Evolutionary conservation across 1,139 yeast genomes (phyloP).

Genomic region (Pichia sp.): DNA sequence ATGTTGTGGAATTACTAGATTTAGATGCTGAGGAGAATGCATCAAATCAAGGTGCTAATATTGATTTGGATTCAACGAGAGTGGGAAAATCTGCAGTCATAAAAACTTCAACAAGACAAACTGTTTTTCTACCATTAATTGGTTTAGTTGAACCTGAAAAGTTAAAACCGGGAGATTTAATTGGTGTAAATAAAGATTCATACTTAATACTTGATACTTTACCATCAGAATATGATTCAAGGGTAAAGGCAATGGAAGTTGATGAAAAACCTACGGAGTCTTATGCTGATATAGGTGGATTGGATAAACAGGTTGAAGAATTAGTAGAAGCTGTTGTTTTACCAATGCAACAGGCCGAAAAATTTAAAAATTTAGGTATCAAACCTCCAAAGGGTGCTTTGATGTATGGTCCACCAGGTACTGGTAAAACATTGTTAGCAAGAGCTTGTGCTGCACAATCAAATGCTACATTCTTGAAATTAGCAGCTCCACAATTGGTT

Average conservation of each 20-base stretch:
- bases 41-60: slow-evolving; percentile 88
- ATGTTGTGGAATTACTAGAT: slow-evolving; percentile 89
- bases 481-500: slow-evolving; percentile 97
- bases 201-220: slow-evolving; percentile 87
- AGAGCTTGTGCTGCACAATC: slow-evolving; percentile 99
- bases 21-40: slow-evolving; percentile 85
- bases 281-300: slow-evolving; percentile 94
- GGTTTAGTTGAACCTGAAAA: slow-evolving; percentile 88
- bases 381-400: slow-evolving; percentile 98
- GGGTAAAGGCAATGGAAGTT: slow-evolving; percentile 99
- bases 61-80: slow-evolving; percentile 86
- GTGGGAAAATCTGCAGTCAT: slow-evolving; percentile 97
- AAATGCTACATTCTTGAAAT: slow-evolving; percentile 92
- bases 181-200: slow-evolving; percentile 96
- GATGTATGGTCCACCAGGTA: slow-evolving; percentile 99
- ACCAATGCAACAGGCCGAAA: slow-evolving; percentile 98
- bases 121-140: slow-evolving; percentile 90
- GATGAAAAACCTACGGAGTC: slow-evolving; percentile 98
- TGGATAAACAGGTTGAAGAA: slow-evolving; percentile 97
- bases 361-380: slow-evolving; percentile 85
- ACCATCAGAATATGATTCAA: slow-evolving; percentile 94
- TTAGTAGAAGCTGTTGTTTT: slow-evolving; percentile 95
- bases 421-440: slow-evolving; percentile 94
- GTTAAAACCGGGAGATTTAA: slow-evolving; percentile 91
- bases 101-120: slow-evolving; percentile 95